Evolutionary conservation across 768 basidiomycete genomes (phyloP), one percentile per base, ranked within the genome.

Genomic region (Russula sp.): DNA sequence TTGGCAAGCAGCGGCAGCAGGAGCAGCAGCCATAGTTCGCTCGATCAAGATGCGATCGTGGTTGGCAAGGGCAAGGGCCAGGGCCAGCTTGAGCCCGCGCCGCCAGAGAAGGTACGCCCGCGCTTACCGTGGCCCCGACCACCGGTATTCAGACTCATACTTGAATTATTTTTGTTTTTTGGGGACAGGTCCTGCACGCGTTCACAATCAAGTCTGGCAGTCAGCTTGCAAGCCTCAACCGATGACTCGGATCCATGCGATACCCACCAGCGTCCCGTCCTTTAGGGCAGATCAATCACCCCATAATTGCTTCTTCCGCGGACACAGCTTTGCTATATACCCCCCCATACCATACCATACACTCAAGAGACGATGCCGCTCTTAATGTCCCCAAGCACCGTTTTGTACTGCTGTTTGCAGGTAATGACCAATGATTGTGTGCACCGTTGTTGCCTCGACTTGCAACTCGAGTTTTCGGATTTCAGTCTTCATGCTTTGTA

Each of bases 151-250:
- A 27, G 27, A 27, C 27, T 27, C 2, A 27, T 27, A 27, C 27
- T 27, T 2, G 27, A 27, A 27, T 27, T 27, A 27, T 27, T 27
- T 27, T 27, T 27, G 27, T 27, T 27, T 27, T 27, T 27, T 2
- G 16, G 2, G 8, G 7, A 3, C 37, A 63, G 62, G 60, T 32
- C 3, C 45, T 61, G 6, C 60, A 61, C 18, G 18, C 60, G 35
- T 54, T 61, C 22, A 55, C 53, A 31, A 53, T 58, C 62, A 63
- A 49, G 45, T 54, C 57, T 58, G 57, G 45, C 37, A 58, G 57
- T 54, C 62, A 58, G 27, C 57, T 59, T 31, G 57, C 57, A 35
- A 18, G 45, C 37, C 57, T 64, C 22, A 14, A 7, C 20, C 52
- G 31, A 54, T 63, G 37, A 49, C 32, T 20, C 31, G 16, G 34